A percentile compares a stretch with the other conserved stretches of the same genome.
These are phyloP conservation scores for Bacidia rubella DNA, from an alignment of 495 filamentous ascomycete genomes.

Conservation along the genomic window DNA sequence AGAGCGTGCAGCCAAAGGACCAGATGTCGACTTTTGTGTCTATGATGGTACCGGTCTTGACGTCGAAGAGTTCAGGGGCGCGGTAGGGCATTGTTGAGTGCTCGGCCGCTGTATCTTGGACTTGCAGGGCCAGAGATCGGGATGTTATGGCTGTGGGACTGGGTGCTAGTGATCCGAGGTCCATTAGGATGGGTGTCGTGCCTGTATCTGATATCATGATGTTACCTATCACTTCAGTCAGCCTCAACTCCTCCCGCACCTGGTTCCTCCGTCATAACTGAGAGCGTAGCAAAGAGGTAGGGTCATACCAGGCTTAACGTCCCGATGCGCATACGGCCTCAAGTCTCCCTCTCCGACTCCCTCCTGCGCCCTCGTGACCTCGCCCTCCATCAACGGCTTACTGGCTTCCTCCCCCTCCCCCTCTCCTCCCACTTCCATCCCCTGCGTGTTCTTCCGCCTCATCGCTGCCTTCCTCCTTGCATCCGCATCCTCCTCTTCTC, in stretches of 20 bases:
- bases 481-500: slow-evolving; percentile 47
- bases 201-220: slow-evolving; percentile 48
- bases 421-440: slow-evolving; percentile 60
- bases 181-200: slow-evolving; percentile 85
- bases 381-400: slow-evolving; percentile 66
- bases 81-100: slow-evolving; percentile 98
- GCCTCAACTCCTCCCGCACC: neutral
- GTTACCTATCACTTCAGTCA: slow-evolving; percentile 45
- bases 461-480: slow-evolving; percentile 36
- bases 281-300: too few relatives aligned
- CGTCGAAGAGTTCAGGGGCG: slow-evolving; percentile 93
- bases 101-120: slow-evolving; percentile 88
- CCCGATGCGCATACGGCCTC: slow-evolving; percentile 82
- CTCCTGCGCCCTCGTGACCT: slow-evolving; percentile 59
- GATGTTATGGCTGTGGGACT: slow-evolving; percentile 89
- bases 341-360: slow-evolving; percentile 55
- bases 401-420: neutral
- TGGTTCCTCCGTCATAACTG: neutral
- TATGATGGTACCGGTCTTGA: slow-evolving; percentile 81
- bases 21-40: slow-evolving; percentile 98
- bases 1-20: slow-evolving; percentile 91
- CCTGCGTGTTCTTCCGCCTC: slow-evolving; percentile 31
- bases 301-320: slow-evolving; percentile 84
- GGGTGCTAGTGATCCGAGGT: slow-evolving; percentile 81
- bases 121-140: slow-evolving; percentile 75